phyloP scores from a whole-genome alignment of 805 yeast species.

The Suhomyces prunicola region DNA sequence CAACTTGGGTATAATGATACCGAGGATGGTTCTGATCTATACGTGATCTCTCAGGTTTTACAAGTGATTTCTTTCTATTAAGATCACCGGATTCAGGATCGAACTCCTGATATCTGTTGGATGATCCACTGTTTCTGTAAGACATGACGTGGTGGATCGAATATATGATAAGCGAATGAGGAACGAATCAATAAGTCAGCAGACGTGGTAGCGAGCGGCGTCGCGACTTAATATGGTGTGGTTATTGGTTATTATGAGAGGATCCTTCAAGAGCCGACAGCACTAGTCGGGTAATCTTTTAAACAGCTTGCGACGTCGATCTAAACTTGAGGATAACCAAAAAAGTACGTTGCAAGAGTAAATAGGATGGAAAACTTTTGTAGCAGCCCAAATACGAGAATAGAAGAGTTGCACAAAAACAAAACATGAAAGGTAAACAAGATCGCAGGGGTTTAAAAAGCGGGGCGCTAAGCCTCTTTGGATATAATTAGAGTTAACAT shows the following conservation, averaged over 20 bases:
- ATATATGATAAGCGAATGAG: neutral
- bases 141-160: slow-evolving; percentile 20
- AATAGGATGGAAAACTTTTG: neutral
- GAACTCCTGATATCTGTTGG: slow-evolving; percentile 34
- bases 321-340: neutral
- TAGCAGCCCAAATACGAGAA: neutral
- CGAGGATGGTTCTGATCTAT: slow-evolving; percentile 69
- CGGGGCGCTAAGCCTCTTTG: neutral
- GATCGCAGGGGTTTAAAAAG: neutral
- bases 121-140: slow-evolving; percentile 22
- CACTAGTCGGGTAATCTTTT: neutral
- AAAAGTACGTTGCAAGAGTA: neutral
- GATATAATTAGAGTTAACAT: neutral
- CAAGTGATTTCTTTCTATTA: slow-evolving; percentile 63
- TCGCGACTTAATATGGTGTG: neutral
- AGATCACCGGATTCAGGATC: slow-evolving; percentile 41
- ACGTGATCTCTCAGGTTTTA: slow-evolving; percentile 78
- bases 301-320: neutral
- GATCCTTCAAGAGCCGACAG: neutral
- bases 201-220: neutral
- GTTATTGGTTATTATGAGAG: neutral
- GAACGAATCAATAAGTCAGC: neutral
- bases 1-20: slow-evolving; percentile 72
- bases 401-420: neutral
- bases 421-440: neutral